Conservation (phyloP, 306 rosid genomes). For the Vachellia collinsii region DNA sequence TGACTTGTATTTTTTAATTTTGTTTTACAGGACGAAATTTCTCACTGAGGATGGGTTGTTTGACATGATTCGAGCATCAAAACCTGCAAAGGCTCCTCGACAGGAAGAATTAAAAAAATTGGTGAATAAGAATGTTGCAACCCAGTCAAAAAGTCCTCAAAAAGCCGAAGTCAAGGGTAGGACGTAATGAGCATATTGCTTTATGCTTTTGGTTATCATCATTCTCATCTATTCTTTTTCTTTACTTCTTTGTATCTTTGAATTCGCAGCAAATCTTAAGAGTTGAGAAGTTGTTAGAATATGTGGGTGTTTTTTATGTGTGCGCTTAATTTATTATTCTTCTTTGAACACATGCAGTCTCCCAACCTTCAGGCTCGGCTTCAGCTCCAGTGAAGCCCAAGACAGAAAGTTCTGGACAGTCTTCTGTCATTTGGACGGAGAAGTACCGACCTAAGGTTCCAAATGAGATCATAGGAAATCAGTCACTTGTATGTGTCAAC, state of each 20-base stretch:
- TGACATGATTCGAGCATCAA: slow-evolving; percentile 71
- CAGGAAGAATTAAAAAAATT: slow-evolving; percentile 52
- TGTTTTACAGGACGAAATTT: slow-evolving; percentile 62
- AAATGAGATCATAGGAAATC: slow-evolving; percentile 83
- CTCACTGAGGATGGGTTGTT: slow-evolving; percentile 96
- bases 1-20: slow-evolving; percentile 20
- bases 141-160: slow-evolving; percentile 50
- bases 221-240: slow-evolving; percentile 17
- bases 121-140: slow-evolving; percentile 44
- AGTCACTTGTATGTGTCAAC: slow-evolving; percentile 72
- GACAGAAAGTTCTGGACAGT: slow-evolving; percentile 38
- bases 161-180: slow-evolving; percentile 71
- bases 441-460: slow-evolving; percentile 79
- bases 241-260: slow-evolving; percentile 19
- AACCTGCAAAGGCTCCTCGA: slow-evolving; percentile 52
- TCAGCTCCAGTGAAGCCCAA: slow-evolving; percentile 53
- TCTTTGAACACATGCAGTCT: slow-evolving; percentile 44
- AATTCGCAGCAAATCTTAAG: slow-evolving; percentile 23
- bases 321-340: slow-evolving; percentile 37
- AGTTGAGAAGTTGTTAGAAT: slow-evolving; percentile 29
- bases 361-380: slow-evolving; percentile 49
- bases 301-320: slow-evolving; percentile 22
- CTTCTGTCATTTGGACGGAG: slow-evolving; percentile 77
- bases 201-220: slow-evolving; percentile 9
- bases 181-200: slow-evolving; percentile 32